Evolutionary conservation across 108 stramenopile species (phyloP), one percentile per base, ranked within the genome.

Genomic region (Mediolabrus comicus): DNA sequence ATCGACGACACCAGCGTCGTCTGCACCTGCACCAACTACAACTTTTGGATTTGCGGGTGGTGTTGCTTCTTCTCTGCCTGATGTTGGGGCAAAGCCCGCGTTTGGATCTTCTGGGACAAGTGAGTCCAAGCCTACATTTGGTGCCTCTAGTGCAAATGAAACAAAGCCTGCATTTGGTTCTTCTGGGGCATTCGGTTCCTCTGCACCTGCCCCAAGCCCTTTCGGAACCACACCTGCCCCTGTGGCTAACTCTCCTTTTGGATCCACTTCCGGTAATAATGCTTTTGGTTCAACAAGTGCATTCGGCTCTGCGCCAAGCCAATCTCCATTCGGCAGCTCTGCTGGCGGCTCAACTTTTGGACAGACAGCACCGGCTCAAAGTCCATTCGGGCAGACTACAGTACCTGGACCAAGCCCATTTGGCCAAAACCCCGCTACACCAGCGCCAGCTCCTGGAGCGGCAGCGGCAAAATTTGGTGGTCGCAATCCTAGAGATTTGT

Each of bases 401-500:
- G 19, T 14, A 55, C 27, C 53, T 9, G 52, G 55, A 17, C 53
- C 53, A 53, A 43, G 34, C 32, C 56, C 65, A 19, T 66, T 66
- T 66, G 65, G 65, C 54, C 56, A 34, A 59, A 25, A 59, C 43
- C 26, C 38, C 13, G 53, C 59, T 19, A 27, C 65, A 57, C 66
- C 65, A 14, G 34, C 65, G 5, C 43, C 67, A 35, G 10, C 67
- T 30, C 58, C 55, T 17, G 53, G 67, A 22, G 26, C 80, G 3
- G 22, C 11, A n/a, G 26, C 33, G 52, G 17, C 63, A 11, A 62
- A 41, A 28, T 82, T 82, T 62, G 82, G 82, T 46, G 90, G 90
- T 25, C 68, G 67, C 14, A 79, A 54, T 53, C 79, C 88, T 25
- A 80, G 95, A 29, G 87, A 89, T 12, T 63, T 92, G 28, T 71